Base-by-base conservation (phyloP, 768 basidiomycete species). In the Mycena alexandri region DNA sequence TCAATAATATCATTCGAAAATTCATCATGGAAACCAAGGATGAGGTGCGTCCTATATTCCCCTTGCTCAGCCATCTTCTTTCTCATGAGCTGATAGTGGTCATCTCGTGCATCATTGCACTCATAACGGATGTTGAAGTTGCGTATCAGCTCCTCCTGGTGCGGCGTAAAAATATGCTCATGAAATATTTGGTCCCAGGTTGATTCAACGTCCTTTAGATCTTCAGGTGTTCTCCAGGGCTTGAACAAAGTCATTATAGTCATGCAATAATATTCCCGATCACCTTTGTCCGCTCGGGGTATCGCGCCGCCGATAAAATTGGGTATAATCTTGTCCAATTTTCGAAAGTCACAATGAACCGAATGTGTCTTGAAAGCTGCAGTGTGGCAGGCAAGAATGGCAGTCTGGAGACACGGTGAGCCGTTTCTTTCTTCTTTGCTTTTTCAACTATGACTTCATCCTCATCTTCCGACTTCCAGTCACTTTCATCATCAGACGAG, bases 91-190 rank as follows among this genome's bases (percentile, higher is more conserved):
- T 68, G 66, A 42, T 63, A 60, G 51, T 72, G 75, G 64, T 79
- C 77, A 69, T 79, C 79, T 17, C 71, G 34, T 4, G 74, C 79
- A 71, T 79, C 77, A 16, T 69, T 46, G 58, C 79, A 80, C 47
- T 78, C 77, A 61, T 78, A 77, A 12, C 63, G 36, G 12, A 80
- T 13, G 42, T 77, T 73, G 50, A 78, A 71, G 36, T 77, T 73
- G 3, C 47, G 21, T 68, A 79, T 75, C 9, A 78, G 29, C n/a
- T 69, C 6, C 8, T 11, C 4, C 21, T 75, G 68, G 17, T 48
- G 24, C 1, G 29, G 8, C 2, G 70, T 64, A 46, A 78, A 74
- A 1, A 62, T 21, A 29, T 74, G 50, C 2, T 21, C 41, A 17
- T 25, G 21, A 48, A 73, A 74, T 3, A 67, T 51, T 25, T 71